Evolutionary conservation across 1,284 basidiomycete species (phyloP), one percentile per base, ranked within the genome.

Genomic region (Pterulicium gracile): DNA sequence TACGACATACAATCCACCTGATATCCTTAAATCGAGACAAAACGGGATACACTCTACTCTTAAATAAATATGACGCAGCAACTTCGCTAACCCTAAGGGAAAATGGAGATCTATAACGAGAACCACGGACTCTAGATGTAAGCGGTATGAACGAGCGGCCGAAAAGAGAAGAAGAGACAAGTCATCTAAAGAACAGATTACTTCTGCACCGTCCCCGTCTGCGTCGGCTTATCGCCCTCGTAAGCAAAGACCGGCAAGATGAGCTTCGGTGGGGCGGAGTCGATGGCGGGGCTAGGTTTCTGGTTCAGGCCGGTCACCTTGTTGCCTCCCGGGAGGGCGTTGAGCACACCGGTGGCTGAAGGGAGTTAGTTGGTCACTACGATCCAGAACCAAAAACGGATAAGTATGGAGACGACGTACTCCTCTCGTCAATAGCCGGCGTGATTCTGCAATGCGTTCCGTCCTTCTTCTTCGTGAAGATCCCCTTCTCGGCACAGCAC

Each of bases 281-380:
- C 63, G 1, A 58, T 42, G 48, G 59, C 59, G 27, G 57, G 51
- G 10, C 51, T 51, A 4, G 64, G 64, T 24, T 47, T 52, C 22
- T 50, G 53, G 42, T 61, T 63, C 41, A 58, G 58, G 3, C 54
- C 55, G 46, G 64, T 61, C 15, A 71, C 63, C 4, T 68, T 68
- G 52, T 71, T 71, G 52, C 66, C 64, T 12, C 69, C 69, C 1
- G 68, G 69, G 40, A 71, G 65, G 14, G 54, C 54, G 17, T 49
- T 18, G 15, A 71, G 51, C 3, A 62, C 66, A 42, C 68, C 69
- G 4, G 56, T 56, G 1, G 60, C 67, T 69, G 22, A 23, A 42
- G 39, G 23, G 34, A 22, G 34, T n/a, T 17, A 17, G 14, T 40
- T 19, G 41, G 34, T 10, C 4, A 19, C 4, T 2, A 24, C 23